phyloP scores from a whole-genome alignment of 1,284 basidiomycete genomes.

The Pseudozyma flocculosa region DNA sequence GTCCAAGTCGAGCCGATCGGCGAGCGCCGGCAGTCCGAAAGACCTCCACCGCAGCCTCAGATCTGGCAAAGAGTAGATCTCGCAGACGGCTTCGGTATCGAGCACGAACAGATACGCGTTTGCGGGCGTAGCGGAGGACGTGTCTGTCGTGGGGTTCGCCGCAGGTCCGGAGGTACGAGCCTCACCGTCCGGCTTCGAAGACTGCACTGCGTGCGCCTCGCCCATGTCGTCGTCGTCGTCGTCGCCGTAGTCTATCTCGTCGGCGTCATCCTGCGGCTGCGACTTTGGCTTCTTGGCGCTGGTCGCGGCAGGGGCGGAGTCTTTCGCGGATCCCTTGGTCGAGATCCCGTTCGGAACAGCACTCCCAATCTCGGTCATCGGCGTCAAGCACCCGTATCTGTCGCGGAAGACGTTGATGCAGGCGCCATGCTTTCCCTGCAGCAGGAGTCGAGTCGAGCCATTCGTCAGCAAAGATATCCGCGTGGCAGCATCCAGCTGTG shows the following conservation, averaged over 20 bases:
- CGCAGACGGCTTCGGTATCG: constrained; percentile 3
- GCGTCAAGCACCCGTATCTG: constrained; percentile 4
- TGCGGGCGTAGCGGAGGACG: neutral
- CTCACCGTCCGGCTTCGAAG: too few species aligned
- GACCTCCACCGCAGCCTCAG: constrained; percentile 8
- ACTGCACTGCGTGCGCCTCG: neutral
- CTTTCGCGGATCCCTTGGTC: too few species aligned
- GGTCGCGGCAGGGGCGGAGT: neutral
- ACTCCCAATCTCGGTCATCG: neutral
- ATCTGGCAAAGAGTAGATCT: constrained; percentile 33
- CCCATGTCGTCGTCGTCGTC: constrained; percentile 16
- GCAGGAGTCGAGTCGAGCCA: too few species aligned
- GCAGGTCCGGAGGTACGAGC: too few species aligned
- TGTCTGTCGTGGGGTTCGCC: neutral
- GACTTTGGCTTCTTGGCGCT: neutral
- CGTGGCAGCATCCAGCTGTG: too few species aligned
- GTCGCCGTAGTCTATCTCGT: constrained; percentile 44
- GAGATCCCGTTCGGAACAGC: too few species aligned
- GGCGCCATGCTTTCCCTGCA: constrained; percentile 1
- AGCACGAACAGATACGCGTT: constrained; percentile 13
- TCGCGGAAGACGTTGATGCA: constrained; percentile 23
- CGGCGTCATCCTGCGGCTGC: constrained; percentile 28
- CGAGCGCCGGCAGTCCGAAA: constrained; percentile 7
- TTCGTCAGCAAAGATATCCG: neutral
- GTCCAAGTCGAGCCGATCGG: constrained; percentile 11